Evolutionary conservation across 2,329 filamentous ascomycete genomes (phyloP).

Genomic region (Trichoderma cornu-damae): DNA sequence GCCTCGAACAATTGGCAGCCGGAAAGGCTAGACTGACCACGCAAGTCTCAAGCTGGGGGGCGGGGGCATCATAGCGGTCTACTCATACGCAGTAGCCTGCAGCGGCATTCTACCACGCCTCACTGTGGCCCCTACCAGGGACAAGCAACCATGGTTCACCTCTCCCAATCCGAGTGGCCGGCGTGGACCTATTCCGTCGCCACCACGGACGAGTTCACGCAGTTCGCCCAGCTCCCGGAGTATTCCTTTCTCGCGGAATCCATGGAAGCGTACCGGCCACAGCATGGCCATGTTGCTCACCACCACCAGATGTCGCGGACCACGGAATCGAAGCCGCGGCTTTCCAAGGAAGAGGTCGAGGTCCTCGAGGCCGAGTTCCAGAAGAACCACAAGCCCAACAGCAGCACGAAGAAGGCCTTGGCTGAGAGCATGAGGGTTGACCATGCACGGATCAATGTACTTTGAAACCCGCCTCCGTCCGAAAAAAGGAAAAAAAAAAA

Average conservation of each 20-base stretch:
- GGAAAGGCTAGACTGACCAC: too few relatives aligned
- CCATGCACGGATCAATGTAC: constrained; percentile 58
- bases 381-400: constrained; percentile 60
- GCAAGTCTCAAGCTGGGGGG: neutral
- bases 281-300: constrained; percentile 35
- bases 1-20: too few relatives aligned
- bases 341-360: constrained; percentile 56
- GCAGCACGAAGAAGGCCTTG: constrained; percentile 55
- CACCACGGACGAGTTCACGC: constrained; percentile 28
- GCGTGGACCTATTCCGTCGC: constrained; percentile 32
- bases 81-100: too few relatives aligned
- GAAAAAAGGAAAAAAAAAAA: neutral
- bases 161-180: constrained; percentile 34
- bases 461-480: constrained; percentile 22
- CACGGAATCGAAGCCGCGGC: constrained; percentile 47
- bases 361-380: constrained; percentile 56
- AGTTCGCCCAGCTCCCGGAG: constrained; percentile 32
- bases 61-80: neutral
- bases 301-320: constrained; percentile 38
- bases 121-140: neutral
- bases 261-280: constrained; percentile 36
- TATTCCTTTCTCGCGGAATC: constrained; percentile 38
- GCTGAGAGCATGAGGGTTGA: constrained; percentile 60
- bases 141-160: constrained; percentile 35
- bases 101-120: neutral